These are phyloP conservation scores for Sherardia arvensis DNA, from an alignment of 257 asterid species.

Conservation along the genomic window DNA sequence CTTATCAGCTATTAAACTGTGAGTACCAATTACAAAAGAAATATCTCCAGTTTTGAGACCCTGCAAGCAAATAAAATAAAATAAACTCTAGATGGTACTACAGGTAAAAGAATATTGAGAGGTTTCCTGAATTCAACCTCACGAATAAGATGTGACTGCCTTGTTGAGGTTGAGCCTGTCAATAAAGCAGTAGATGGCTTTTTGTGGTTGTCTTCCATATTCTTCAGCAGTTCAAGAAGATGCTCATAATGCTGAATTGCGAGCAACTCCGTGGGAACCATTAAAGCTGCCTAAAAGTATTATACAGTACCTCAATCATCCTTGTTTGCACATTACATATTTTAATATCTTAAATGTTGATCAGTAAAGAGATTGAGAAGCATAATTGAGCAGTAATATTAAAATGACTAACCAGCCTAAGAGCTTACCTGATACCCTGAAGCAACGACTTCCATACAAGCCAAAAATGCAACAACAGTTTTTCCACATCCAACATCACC, in stretches of 20 bases:
- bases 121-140: slow-evolving; percentile 31
- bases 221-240: slow-evolving; percentile 58
- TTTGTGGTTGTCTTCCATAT: slow-evolving; percentile 28
- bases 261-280: slow-evolving; percentile 98
- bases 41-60: slow-evolving; percentile 81
- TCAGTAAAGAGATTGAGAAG: not conserved
- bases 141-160: slow-evolving; percentile 59
- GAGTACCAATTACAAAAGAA: slow-evolving; percentile 91
- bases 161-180: slow-evolving; percentile 82
- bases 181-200: slow-evolving; percentile 74
- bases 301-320: slow-evolving; percentile 6
- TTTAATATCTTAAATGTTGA: not conserved
- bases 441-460: slow-evolving; percentile 92
- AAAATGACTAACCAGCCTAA: not conserved
- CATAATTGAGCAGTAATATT: not conserved
- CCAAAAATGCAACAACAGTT: slow-evolving; percentile 90
- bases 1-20: slow-evolving; percentile 76
- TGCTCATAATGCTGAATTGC: slow-evolving; percentile 89
- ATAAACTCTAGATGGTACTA: slow-evolving; percentile 1
- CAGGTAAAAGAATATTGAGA: not conserved
- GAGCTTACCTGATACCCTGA: slow-evolving; percentile 69
- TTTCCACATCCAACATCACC: slow-evolving; percentile 99
- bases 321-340: not conserved
- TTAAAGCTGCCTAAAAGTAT: slow-evolving; percentile 80
- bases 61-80: slow-evolving; percentile 32